Base-by-base conservation (phyloP, 108 stramenopile species). In the Cyclotella atomus region DNA sequence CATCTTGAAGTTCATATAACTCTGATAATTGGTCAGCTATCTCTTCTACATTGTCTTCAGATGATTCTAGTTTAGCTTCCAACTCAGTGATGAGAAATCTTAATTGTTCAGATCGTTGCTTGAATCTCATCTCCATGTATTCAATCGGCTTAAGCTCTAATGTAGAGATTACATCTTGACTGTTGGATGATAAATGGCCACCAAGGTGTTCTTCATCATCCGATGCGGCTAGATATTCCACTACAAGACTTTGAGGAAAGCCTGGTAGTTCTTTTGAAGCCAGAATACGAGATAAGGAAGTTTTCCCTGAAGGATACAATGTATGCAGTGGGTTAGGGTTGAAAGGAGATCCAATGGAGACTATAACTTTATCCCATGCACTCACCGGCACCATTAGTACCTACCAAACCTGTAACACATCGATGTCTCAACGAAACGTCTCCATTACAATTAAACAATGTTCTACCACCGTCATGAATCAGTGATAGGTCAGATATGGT, bases 1-100 rank as follows among this genome's bases (percentile, higher is more conserved):
- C 36, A 24, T 83, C 85, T 71, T 83, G 49, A 21, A 70, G 36
- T 14, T 85, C 84, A 60, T 70, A 85, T 1, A 85, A 44, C 17
- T 73, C 35, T 2, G 73, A 59, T 20, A 82, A 65, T 44, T 70
- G 24, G 20, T 73, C 65, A 12, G 76, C 35, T 6, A 82, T 63
- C 10, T 27, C n/a, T 60, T 78, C 81, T 9, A 75, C 8, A 15
- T 21, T 15, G 20, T 65, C 71, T 30, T 29, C 36, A 38, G 38
- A 36, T 0, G 32, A 30, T 25, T n/a, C 35, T 41, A 52, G 5
- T 23, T 52, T 52, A 1, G 14, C 38, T 62, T 62, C 61, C 10
- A 62, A 41, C 20, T 62, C 36, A 17, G 16, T 5, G 24, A 62
- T 62, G n/a, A 20, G n/a, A 3, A 21, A n/a, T 16, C 5, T n/a